Evolutionary conservation across 75 land plant species (phyloP).

Genomic region (Isoetes taiwanensis): DNA sequence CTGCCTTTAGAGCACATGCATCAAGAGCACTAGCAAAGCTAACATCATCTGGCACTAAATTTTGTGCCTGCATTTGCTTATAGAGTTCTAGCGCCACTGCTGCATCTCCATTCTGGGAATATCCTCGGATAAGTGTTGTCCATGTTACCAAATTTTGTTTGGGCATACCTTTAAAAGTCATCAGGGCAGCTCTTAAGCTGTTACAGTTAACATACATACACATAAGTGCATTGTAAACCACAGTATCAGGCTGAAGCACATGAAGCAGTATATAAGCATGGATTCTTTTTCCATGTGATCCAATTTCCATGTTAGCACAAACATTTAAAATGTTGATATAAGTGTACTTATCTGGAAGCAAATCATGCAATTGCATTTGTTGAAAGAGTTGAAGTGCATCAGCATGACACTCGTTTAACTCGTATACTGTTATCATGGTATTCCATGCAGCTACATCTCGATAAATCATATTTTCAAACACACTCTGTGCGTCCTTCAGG

Average conservation of each 20-base stretch:
- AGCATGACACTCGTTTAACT: constrained; percentile 10
- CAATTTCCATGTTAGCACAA: no score
- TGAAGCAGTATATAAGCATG: no score
- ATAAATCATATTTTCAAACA: background rate
- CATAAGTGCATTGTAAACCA: no score
- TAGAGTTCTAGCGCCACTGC: constrained; percentile 9
- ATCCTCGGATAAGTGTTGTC: constrained; percentile 25
- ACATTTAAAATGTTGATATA: no score
- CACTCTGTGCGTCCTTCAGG: background rate
- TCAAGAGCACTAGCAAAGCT: constrained; percentile 17
- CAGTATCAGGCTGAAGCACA: no score
- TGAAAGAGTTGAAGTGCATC: constrained; percentile 7
- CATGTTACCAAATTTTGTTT: constrained; percentile 14
- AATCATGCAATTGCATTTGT: background rate
- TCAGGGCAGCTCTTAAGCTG: constrained; percentile 9
- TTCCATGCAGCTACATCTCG: constrained; percentile 1
- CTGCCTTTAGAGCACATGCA: constrained; percentile 14
- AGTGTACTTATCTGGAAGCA: constrained; percentile 26
- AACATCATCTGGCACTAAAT: constrained; percentile 8
- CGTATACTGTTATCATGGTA: constrained; percentile 10
- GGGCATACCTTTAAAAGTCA: constrained; percentile 6
- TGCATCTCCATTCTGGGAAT: constrained; percentile 10
- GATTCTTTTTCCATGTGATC: no score
- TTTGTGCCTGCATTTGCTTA: background rate
- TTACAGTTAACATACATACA: no score